These are phyloP conservation scores for Geotrichum phurueaensis DNA, from an alignment of 1,139 yeast genomes.

Conservation along the genomic window DNA sequence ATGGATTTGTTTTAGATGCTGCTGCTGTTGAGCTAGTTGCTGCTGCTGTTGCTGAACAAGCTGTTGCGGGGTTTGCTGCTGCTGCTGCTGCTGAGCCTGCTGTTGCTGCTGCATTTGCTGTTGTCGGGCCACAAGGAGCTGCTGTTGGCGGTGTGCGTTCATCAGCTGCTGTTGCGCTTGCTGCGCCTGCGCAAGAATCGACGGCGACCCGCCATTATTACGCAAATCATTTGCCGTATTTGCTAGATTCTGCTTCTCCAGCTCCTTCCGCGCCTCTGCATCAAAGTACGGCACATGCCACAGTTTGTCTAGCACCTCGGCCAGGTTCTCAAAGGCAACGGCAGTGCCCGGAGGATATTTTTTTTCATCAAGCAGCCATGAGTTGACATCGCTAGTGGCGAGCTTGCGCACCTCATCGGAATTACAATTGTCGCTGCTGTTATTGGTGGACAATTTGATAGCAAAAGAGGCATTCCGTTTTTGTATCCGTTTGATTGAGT, in stretches of 20 bases:
- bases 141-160: slow-evolving; percentile 6
- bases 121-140: neutral
- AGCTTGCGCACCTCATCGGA: slow-evolving; percentile 10
- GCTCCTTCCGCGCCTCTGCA: slow-evolving; percentile 1
- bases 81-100: neutral
- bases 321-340: neutral
- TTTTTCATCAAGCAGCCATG: neutral
- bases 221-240: neutral
- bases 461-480: slow-evolving; percentile 10
- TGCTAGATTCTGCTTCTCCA: neutral
- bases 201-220: slow-evolving; percentile 9
- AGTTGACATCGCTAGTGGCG: slow-evolving; percentile 7
- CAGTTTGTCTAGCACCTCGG: slow-evolving; percentile 1
- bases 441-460: neutral
- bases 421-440: neutral
- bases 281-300: slow-evolving; percentile 11
- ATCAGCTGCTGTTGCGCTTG: slow-evolving; percentile 16
- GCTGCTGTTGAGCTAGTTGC: slow-evolving; percentile 4
- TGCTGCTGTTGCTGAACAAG: slow-evolving; percentile 3
- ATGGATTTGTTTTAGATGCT: neutral
- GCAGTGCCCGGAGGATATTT: slow-evolving; percentile 1
- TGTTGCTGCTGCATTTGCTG: slow-evolving; percentile 9
- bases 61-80: neutral
- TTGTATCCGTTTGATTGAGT: slow-evolving; percentile 36
- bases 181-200: slow-evolving; percentile 16